Evolutionary conservation across 768 basidiomycete genomes (phyloP), one percentile per base, ranked within the genome.

Genomic region (Suillus ampliporus): DNA sequence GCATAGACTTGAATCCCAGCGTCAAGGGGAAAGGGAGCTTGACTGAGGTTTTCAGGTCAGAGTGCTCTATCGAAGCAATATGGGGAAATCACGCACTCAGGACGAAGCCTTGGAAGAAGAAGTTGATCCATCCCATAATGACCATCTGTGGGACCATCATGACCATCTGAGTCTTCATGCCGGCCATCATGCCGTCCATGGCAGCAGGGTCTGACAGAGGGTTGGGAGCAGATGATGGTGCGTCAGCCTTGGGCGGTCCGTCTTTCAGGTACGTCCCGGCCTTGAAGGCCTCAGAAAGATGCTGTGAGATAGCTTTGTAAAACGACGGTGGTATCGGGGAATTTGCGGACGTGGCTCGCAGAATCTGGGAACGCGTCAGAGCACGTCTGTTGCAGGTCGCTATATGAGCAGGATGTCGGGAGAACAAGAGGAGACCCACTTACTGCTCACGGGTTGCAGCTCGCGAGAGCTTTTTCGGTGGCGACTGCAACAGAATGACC

Each of bases 51-150:
- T 14, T 64, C 31, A 65, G 66, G 50, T 51, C 37, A 31, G 35
- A 28, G 19, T 56, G 9, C 62, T 52, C 62, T 56, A 47, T 35
- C 48, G 19, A 28, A 56, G 46, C 31, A 23, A 47, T 52, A 58
- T 40, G 28, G 58, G 59, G 35, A 57, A 40, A 58, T 50, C 41
- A 88, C 96, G 76, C 74, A 99, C 97, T 98, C 62, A 98, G 84
- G 62, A 99, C 92, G 74, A 99, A 98, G 34, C 97, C 97, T 71
- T 97, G 92, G 80, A 99, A 99, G 87, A 99, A 99, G 77, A 96
- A 95, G 76, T 95, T 98, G 79, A 99, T 98, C 93, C 97, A 99
- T 57, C 95, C 96, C 97, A 99, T 99, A 68, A 99, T 94, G 64
- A 97, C 84, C 91, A 98, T 98, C 78, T 99, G 92, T 19, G 92